phyloP scores from a whole-genome alignment of 371 early-diverging fungal genomes.

The Basidiobolus meristosporus region DNA sequence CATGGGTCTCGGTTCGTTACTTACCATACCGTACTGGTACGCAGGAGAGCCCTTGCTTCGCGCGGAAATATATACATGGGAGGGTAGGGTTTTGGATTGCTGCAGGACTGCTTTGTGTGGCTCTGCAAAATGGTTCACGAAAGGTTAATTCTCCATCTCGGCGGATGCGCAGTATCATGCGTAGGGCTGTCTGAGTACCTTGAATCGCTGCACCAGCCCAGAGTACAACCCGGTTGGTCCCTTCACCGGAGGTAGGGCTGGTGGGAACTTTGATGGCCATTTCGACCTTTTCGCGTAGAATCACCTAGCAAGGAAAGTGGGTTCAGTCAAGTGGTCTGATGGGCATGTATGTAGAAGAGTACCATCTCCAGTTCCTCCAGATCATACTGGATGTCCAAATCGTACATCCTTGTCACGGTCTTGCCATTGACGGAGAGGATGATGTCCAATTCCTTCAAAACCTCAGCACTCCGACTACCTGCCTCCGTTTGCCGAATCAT shows the following conservation, averaged over 20 bases:
- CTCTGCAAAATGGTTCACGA: constrained; percentile 13
- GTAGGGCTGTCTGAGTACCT: constrained; percentile 7
- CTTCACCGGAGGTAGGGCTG: constrained; percentile 32
- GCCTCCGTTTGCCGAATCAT: constrained; percentile 49
- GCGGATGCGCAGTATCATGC: neutral
- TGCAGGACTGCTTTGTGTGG: constrained; percentile 71
- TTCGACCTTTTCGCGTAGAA: constrained; percentile 43
- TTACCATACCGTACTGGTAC: constrained; percentile 54
- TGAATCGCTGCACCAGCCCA: constrained; percentile 57
- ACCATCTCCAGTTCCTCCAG: constrained; percentile 32
- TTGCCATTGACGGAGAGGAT: constrained; percentile 51
- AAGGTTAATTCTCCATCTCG: neutral
- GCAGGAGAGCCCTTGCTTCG: constrained; percentile 60
- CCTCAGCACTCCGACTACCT: constrained; percentile 31
- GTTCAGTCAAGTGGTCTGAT: too few species aligned
- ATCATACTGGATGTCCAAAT: constrained; percentile 39
- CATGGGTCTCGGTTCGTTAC: neutral
- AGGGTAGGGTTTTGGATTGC: constrained; percentile 51
- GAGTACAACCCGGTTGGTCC: constrained; percentile 38
- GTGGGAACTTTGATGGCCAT: constrained; percentile 37
- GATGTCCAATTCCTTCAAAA: constrained; percentile 53
- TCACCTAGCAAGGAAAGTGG: constrained; percentile 8
- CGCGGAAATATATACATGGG: constrained; percentile 50
- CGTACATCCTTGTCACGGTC: constrained; percentile 40
- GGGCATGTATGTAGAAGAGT: too few species aligned